A percentile compares a stretch with the other conserved stretches of the same genome.
phyloP scores from a whole-genome alignment of 1,139 yeast genomes.

The Arxiozyma bovina region DNA sequence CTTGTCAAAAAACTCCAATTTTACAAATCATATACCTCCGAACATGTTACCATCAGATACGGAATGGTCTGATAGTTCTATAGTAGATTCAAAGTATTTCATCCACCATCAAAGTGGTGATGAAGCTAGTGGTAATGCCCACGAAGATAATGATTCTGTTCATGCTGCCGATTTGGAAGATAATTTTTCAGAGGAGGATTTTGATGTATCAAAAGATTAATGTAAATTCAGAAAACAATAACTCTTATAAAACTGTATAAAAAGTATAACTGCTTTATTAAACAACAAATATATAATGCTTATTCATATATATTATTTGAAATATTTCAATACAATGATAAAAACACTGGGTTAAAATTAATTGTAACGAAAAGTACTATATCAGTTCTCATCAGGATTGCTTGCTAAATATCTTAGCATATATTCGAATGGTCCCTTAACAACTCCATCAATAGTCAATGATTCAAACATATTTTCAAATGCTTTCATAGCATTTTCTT shows the following conservation, averaged over 20 bases:
- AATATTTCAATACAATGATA: neutral
- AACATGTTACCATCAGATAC: conserved; percentile 10
- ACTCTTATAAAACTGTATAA: neutral
- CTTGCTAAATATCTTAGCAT: conserved; percentile 8
- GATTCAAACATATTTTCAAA: conserved; percentile 23
- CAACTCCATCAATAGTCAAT: conserved; percentile 29
- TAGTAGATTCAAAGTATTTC: conserved; percentile 10
- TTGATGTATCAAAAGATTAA: conserved; percentile 2
- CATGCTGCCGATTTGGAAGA: conserved; percentile 11
- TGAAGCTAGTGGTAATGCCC: conserved; percentile 22
- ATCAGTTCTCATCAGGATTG: neutral
- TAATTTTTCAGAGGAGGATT: conserved; percentile 10
- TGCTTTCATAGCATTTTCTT: conserved; percentile 22
- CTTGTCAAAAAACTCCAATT: neutral
- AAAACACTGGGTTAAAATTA: neutral
- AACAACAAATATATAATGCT: no score
- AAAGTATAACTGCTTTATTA: neutral
- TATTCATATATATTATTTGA: neutral
- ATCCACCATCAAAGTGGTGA: conserved; percentile 5
- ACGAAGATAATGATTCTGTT: conserved; percentile 11
- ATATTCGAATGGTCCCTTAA: conserved; percentile 31
- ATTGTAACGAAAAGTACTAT: neutral
- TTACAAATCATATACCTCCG: neutral
- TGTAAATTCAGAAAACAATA: neutral
- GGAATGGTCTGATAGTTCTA: conserved; percentile 18